phyloP scores from a whole-genome alignment of 1,284 basidiomycete species.

The Rhodotorula sp. region DNA sequence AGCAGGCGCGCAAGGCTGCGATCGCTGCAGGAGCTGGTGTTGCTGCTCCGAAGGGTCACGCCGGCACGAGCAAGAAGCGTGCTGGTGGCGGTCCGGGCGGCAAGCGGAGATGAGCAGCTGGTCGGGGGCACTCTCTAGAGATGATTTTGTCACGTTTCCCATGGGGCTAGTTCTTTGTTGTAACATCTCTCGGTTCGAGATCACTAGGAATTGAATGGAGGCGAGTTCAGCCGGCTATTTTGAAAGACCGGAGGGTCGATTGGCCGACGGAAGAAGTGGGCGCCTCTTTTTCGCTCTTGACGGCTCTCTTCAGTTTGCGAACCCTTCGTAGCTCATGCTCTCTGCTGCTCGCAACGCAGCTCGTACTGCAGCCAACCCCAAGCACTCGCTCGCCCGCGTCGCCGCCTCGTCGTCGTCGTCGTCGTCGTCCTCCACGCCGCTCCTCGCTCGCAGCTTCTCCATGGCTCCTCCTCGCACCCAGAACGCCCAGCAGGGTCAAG shows the following conservation, averaged over 20 bases:
- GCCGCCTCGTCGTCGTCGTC: conserved; percentile 1
- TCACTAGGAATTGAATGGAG: too few relatives aligned
- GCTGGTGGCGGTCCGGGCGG: conserved; percentile 1
- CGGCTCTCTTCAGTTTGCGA: background rate
- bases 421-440: background rate
- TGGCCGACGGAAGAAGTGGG: too few relatives aligned
- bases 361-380: background rate
- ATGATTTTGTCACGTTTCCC: background rate
- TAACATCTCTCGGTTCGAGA: background rate
- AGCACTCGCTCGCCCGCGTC: background rate
- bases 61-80: conserved; percentile 31
- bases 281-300: background rate
- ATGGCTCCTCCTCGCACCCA: conserved; percentile 1
- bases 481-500: background rate
- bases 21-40: background rate
- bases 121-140: background rate
- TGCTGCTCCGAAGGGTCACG: conserved; percentile 20
- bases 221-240: background rate
- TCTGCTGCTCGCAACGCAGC: conserved; percentile 5
- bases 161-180: background rate
- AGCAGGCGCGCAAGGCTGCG: conserved; percentile 25
- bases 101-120: background rate
- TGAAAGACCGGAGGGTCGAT: background rate
- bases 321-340: background rate
- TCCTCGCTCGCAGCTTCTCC: conserved; percentile 1